Evolutionary conservation across 345 rosid genomes (phyloP).

Genomic region (Euphorbia pulcherrima): DNA sequence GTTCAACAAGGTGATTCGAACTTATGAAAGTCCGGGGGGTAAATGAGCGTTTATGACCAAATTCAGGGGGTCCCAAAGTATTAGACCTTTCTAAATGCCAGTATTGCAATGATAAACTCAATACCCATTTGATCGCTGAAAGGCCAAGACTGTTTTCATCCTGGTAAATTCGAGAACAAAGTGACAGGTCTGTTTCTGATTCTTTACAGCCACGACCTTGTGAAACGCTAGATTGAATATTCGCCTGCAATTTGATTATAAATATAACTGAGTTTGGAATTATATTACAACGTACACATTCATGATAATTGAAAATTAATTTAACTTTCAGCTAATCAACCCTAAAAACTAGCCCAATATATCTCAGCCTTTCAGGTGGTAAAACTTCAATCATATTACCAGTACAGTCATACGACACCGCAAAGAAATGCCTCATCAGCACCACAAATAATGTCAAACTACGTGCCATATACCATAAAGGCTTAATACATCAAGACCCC

Average conservation of each 20-base stretch:
- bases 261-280: too few species aligned
- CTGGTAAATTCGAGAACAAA: constrained; percentile 36
- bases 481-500: too few species aligned
- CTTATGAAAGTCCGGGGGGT: too few species aligned
- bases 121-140: constrained; percentile 90
- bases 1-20: too few species aligned
- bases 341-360: background rate
- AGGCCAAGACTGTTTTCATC: constrained; percentile 87
- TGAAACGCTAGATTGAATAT: constrained; percentile 30
- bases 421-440: background rate
- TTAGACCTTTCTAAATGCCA: background rate
- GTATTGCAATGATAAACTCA: constrained; percentile 3
- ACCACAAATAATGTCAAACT: background rate
- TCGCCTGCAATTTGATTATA: constrained; percentile 37
- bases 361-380: background rate
- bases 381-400: background rate
- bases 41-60: too few species aligned
- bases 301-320: too few species aligned
- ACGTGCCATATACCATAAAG: too few species aligned
- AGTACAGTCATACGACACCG: background rate
- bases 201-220: constrained; percentile 34
- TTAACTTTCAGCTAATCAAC: background rate
- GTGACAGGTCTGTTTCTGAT: constrained; percentile 40
- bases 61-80: too few species aligned
- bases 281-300: background rate